A percentile compares a stretch with the other conserved stretches of the same genome.
phyloP scores from a whole-genome alignment of 306 rosid species.

The Lagenaria siceraria region DNA sequence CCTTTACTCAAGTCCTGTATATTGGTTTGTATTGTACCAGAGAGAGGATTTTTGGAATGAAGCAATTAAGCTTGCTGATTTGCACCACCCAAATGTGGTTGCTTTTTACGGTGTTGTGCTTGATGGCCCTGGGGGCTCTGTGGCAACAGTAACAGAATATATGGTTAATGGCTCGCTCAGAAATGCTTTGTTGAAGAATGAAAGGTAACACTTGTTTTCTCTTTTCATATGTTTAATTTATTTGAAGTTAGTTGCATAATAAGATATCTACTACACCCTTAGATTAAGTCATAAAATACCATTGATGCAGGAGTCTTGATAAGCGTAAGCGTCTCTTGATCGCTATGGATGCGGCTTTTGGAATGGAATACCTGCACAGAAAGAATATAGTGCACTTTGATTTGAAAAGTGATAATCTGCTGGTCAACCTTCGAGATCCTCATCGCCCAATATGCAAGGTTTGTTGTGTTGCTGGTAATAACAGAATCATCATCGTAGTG shows the following conservation, averaged over 20 bases:
- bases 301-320: constrained; percentile 57
- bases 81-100: constrained; percentile 94
- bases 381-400: constrained; percentile 93
- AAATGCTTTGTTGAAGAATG: constrained; percentile 74
- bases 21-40: constrained; percentile 23
- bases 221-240: not conserved
- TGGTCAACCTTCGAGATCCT: constrained; percentile 87
- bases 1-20: not conserved
- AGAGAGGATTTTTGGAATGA: constrained; percentile 95
- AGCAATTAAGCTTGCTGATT: constrained; percentile 87
- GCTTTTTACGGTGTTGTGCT: constrained; percentile 92
- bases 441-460: constrained; percentile 96
- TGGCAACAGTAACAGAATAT: constrained; percentile 90
- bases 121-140: constrained; percentile 83
- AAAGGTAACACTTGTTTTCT: constrained; percentile 31
- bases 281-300: not conserved
- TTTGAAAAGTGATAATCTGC: constrained; percentile 91
- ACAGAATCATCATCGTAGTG: not conserved
- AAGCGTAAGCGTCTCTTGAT: constrained; percentile 75
- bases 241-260: not conserved
- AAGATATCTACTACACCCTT: not conserved
- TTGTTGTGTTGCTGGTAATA: not conserved
- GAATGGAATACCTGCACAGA: constrained; percentile 94
- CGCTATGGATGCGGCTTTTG: constrained; percentile 95
- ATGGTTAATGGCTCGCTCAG: constrained; percentile 92